A percentile compares a stretch with the other conserved stretches of the same genome.
phyloP scores from a whole-genome alignment of 1,284 basidiomycete species.

The Pholiota adiposa region DNA sequence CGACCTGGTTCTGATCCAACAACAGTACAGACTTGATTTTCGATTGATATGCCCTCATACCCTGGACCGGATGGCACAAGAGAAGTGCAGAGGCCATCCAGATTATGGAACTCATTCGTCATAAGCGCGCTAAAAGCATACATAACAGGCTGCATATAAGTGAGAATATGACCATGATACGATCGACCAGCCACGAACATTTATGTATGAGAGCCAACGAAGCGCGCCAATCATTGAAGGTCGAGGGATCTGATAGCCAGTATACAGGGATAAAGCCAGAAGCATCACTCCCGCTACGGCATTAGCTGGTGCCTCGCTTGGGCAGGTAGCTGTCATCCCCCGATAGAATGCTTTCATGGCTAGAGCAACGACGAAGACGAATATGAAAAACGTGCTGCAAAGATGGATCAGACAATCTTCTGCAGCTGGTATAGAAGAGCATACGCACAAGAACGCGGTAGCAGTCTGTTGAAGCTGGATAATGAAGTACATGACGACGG shows the following conservation, averaged over 20 bases:
- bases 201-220: constrained; percentile 67
- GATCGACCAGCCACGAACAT: constrained; percentile 36
- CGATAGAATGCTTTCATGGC: constrained; percentile 70
- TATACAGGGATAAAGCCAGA: constrained; percentile 35
- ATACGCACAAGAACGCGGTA: constrained; percentile 49
- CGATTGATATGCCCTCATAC: constrained; percentile 54
- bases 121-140: constrained; percentile 55
- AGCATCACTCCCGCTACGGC: constrained; percentile 59
- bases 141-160: constrained; percentile 39
- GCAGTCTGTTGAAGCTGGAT: constrained; percentile 49
- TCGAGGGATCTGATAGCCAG: constrained; percentile 44
- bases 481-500: constrained; percentile 61
- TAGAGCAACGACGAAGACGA: constrained; percentile 54
- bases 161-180: too few species aligned
- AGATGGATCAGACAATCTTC: neutral
- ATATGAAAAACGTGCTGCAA: constrained; percentile 54
- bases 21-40: constrained; percentile 65
- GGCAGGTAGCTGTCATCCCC: constrained; percentile 56
- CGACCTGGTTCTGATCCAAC: constrained; percentile 57
- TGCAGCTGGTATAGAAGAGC: neutral
- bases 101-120: constrained; percentile 58
- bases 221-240: constrained; percentile 67
- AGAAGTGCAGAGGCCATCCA: constrained; percentile 45
- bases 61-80: constrained; percentile 51
- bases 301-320: constrained; percentile 57